These are phyloP conservation scores for Yamadazyma insecticola DNA, from an alignment of 805 yeast genomes.

Conservation along the genomic window DNA sequence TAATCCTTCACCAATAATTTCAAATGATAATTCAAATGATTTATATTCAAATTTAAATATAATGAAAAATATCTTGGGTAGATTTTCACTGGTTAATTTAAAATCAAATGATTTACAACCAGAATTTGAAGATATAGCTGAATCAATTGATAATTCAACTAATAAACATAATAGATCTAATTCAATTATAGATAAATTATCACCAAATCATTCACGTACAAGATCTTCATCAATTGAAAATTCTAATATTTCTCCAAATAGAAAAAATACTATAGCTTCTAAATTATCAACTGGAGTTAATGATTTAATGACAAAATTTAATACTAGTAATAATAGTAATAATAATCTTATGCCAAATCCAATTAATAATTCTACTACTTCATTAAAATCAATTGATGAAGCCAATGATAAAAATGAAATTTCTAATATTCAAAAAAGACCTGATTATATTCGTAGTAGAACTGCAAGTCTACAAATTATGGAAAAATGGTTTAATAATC, in stretches of 20 bases:
- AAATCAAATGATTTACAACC: conserved; percentile 8
- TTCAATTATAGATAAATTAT: conserved; percentile 24
- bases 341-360: neutral
- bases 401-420: conserved; percentile 21
- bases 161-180: conserved; percentile 13
- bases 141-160: conserved; percentile 7
- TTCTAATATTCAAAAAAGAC: conserved; percentile 13
- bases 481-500: conserved; percentile 41
- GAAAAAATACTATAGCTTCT: conserved; percentile 31
- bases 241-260: conserved; percentile 12
- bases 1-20: conserved; percentile 9
- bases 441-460: conserved; percentile 26
- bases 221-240: conserved; percentile 30
- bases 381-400: conserved; percentile 30
- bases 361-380: conserved; percentile 21
- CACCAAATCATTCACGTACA: conserved; percentile 35
- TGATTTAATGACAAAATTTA: conserved; percentile 40
- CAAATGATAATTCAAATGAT: conserved; percentile 10
- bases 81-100: conserved; percentile 26
- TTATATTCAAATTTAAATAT: conserved; percentile 22
- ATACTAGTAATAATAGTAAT: conserved; percentile 7
- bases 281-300: conserved; percentile 38
- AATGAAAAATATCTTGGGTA: conserved; percentile 32
- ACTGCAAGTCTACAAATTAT: conserved; percentile 37
- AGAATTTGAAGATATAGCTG: conserved; percentile 2